Conservation (phyloP, 73 alveolate species). For the Paramecium sexaurelia region DNA sequence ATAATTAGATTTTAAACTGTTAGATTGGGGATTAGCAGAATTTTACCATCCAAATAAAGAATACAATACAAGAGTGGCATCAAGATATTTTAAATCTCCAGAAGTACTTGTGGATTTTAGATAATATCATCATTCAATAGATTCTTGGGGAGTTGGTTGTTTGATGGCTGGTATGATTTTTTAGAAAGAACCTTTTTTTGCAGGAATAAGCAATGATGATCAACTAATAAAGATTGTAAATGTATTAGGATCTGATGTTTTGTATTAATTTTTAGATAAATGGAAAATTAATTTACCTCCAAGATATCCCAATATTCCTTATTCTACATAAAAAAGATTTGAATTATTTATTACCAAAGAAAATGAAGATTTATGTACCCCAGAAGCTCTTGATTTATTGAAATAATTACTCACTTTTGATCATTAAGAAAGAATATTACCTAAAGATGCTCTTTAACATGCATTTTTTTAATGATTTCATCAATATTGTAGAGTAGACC, state of each 20-base stretch:
- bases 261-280: slow-evolving; percentile 61
- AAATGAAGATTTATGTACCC: slow-evolving; percentile 76
- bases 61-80: slow-evolving; percentile 79
- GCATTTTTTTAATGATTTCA: slow-evolving; percentile 68
- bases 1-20: slow-evolving; percentile 6
- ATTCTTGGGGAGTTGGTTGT: slow-evolving; percentile 89
- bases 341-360: slow-evolving; percentile 74
- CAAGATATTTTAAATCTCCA: slow-evolving; percentile 85
- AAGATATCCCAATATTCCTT: slow-evolving; percentile 23
- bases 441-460: slow-evolving; percentile 84
- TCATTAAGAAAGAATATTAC: slow-evolving; percentile 77
- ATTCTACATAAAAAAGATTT: slow-evolving; percentile 76
- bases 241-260: slow-evolving; percentile 75
- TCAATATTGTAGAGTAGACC: background rate
- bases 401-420: slow-evolving; percentile 80
- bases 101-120: slow-evolving; percentile 76
- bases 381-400: slow-evolving; percentile 85
- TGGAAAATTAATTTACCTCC: slow-evolving; percentile 64
- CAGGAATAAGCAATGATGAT: slow-evolving; percentile 75
- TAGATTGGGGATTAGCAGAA: slow-evolving; percentile 78
- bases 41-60: slow-evolving; percentile 69
- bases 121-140: slow-evolving; percentile 80
- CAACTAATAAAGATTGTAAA: slow-evolving; percentile 73
- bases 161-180: slow-evolving; percentile 86
- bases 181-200: slow-evolving; percentile 84